These are phyloP conservation scores for sorghum (Sorghum bicolor) DNA, from an alignment of 176 grass and related monocot genomes.

Conservation along the genomic window Sorghum_bicolor_NCBIv3 NC_012870.2:78624001-78624500, in stretches of 20 bases:
- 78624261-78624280: constrained; percentile 91
- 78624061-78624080: neutral
- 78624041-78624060: neutral
- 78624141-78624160: constrained; percentile 59
- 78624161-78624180: constrained; percentile 76
- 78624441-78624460: neutral
- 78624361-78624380: neutral
- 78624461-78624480: neutral
- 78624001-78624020: neutral
- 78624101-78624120: constrained; percentile 21
- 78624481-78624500: constrained; percentile 2
- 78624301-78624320: constrained; percentile 5
- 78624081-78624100: neutral
- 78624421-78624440: neutral
- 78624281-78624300: constrained; percentile 78
- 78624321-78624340: neutral
- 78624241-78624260: constrained; percentile 92
- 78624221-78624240: constrained; percentile 80
- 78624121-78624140: constrained; percentile 68
- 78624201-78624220: constrained; percentile 72
- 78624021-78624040: neutral
- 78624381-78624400: neutral
- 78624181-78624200: constrained; percentile 76
- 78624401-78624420: neutral
- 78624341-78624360: neutral